Percentiles rank a stretch among this genome's conserved stretches.
Evolutionary conservation across 768 basidiomycete species (phyloP).

Genomic region (Tulasnella sp.): DNA sequence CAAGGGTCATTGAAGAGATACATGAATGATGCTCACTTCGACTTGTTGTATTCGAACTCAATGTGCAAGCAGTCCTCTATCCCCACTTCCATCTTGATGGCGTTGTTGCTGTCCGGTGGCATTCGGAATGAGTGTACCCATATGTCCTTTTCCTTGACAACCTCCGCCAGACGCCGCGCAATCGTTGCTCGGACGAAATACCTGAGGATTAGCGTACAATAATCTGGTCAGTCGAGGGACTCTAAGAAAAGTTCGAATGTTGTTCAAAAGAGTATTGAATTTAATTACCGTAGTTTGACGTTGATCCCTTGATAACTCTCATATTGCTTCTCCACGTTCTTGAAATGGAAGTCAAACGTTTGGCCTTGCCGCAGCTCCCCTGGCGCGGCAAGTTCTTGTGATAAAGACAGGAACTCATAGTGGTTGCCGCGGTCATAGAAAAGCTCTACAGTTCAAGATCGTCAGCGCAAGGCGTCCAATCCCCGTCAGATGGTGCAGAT

Average conservation of each 20-base stretch:
- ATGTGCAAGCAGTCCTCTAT: conserved; percentile 99
- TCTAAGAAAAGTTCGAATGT: too few species aligned
- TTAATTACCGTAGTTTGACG: conserved; percentile 79
- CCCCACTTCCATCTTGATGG: conserved; percentile 99
- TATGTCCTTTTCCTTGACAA: conserved; percentile 82
- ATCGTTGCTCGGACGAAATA: conserved; percentile 89
- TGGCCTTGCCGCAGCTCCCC: conserved; percentile 95
- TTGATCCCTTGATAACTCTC: conserved; percentile 98
- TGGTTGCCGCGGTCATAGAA: conserved; percentile 98
- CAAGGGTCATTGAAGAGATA: not conserved
- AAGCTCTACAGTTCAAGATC: conserved; percentile 41
- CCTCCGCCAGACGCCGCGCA: conserved; percentile 85
- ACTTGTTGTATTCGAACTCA: conserved; percentile 99
- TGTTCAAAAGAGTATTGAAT: too few species aligned
- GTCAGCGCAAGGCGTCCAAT: not conserved
- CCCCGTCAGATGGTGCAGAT: not conserved
- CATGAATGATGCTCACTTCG: conserved; percentile 55
- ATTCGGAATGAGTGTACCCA: conserved; percentile 99
- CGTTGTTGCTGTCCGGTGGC: conserved; percentile 96
- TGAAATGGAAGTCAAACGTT: conserved; percentile 94
- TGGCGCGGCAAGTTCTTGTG: conserved; percentile 90
- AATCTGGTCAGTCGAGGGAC: too few species aligned
- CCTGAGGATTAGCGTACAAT: too few species aligned
- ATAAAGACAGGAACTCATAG: conserved; percentile 92
- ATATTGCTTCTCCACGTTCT: conserved; percentile 98